A percentile compares a stretch with the other conserved stretches of the same genome.
phyloP scores from a whole-genome alignment of 768 basidiomycete species.

The Rhodotorula graminis region DNA sequence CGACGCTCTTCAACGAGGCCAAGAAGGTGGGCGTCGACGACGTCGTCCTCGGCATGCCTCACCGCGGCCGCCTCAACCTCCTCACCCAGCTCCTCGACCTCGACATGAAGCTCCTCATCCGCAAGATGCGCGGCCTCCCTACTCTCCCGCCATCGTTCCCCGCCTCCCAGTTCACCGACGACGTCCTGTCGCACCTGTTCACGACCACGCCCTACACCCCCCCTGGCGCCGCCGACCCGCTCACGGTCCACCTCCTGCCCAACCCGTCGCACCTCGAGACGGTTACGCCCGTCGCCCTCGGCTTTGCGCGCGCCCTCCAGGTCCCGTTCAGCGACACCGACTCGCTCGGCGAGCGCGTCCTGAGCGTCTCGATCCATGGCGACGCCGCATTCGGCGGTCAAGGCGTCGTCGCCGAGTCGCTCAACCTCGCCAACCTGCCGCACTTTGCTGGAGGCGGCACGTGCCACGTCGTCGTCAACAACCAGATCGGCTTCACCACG shows the following conservation, averaged over 20 bases:
- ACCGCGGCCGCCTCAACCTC: conserved; percentile 53
- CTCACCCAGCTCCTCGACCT: conserved; percentile 70
- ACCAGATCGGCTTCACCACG: conserved; percentile 76
- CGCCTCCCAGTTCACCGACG: conserved; percentile 54
- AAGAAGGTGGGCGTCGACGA: conserved; percentile 53
- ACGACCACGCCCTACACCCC: conserved; percentile 55
- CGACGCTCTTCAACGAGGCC: conserved; percentile 66
- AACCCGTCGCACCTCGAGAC: conserved; percentile 54
- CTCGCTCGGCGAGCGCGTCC: conserved; percentile 61
- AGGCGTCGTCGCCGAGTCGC: conserved; percentile 79
- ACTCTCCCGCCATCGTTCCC: conserved; percentile 29
- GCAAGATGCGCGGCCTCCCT: conserved; percentile 66
- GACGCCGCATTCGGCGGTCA: conserved; percentile 89
- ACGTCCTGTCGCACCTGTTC: conserved; percentile 83
- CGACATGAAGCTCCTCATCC: conserved; percentile 66
- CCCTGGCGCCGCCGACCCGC: conserved; percentile 51
- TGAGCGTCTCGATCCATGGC: conserved; percentile 86
- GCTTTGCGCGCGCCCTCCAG: conserved; percentile 87
- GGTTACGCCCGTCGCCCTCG: conserved; percentile 77
- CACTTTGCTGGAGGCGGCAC: conserved; percentile 89
- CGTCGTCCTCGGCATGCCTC: conserved; percentile 21
- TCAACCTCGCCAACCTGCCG: conserved; percentile 76
- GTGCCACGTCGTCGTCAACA: conserved; percentile 81
- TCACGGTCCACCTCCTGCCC: conserved; percentile 70
- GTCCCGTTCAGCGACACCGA: conserved; percentile 53